Evolutionary conservation across 2,329 filamentous ascomycete genomes (phyloP).

Genomic region (Penicillium concentricum): DNA sequence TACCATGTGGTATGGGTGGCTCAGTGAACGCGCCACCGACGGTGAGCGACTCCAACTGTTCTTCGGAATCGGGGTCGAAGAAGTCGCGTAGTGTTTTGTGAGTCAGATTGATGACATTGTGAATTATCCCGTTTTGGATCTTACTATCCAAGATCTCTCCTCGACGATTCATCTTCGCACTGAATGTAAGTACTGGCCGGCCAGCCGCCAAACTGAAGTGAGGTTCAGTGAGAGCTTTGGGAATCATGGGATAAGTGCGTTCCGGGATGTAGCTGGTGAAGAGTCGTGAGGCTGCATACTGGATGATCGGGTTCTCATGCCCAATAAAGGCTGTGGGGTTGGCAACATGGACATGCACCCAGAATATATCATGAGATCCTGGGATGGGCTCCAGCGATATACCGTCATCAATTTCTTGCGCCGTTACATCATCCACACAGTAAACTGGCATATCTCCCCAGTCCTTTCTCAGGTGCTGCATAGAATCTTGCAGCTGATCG

Average conservation of each 20-base stretch:
- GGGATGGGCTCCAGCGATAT: conserved; percentile 56
- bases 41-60: conserved; percentile 20
- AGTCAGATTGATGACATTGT: conserved; percentile 56
- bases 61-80: conserved; percentile 31
- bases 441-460: conserved; percentile 59
- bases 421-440: conserved; percentile 56
- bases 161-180: conserved; percentile 52
- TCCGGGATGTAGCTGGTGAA: conserved; percentile 57
- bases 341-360: conserved; percentile 63
- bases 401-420: conserved; percentile 63
- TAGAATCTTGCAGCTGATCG: conserved; percentile 49
- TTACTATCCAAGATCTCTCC: conserved; percentile 56
- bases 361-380: conserved; percentile 48
- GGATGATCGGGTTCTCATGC: conserved; percentile 51
- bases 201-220: conserved; percentile 55
- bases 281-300: conserved; percentile 56
- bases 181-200: conserved; percentile 62
- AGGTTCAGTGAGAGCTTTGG: conserved; percentile 47
- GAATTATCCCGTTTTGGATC: conserved; percentile 53
- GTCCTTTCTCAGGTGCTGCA: conserved; percentile 57
- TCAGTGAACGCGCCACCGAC: conserved; percentile 33
- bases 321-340: conserved; percentile 63
- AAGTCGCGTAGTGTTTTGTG: conserved; percentile 42
- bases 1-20: conserved; percentile 10
- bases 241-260: conserved; percentile 57